These are phyloP conservation scores for Pestalotiopsis sp. DNA, from an alignment of 2,329 filamentous ascomycete genomes.

Conservation along the genomic window DNA sequence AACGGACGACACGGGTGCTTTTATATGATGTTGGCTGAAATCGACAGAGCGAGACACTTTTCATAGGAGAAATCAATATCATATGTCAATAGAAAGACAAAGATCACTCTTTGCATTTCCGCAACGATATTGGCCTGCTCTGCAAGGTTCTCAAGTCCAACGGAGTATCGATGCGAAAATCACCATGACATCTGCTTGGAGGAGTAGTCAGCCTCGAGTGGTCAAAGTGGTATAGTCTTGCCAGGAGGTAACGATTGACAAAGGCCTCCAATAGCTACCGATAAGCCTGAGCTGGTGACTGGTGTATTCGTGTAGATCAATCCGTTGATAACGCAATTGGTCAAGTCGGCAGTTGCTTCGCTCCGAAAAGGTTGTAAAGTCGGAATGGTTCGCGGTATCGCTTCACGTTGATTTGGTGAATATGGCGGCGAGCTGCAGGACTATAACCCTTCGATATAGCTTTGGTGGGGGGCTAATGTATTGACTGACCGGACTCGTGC, in stretches of 20 bases:
- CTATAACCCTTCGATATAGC: neutral
- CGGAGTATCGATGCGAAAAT: too few species aligned
- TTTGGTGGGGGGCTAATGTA: neutral
- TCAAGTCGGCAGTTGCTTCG: neutral
- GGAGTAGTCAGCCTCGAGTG: too few species aligned
- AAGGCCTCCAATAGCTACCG: neutral
- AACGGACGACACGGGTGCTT: slow-evolving; percentile 37
- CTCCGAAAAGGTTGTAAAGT: neutral
- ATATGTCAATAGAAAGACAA: neutral
- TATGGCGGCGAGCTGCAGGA: neutral
- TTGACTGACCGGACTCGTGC: neutral
- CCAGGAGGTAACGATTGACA: too few species aligned
- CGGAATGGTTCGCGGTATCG: neutral
- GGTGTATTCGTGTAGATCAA: neutral
- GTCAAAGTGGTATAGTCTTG: too few species aligned
- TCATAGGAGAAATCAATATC: neutral
- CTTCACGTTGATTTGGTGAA: neutral
- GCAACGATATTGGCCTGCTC: neutral
- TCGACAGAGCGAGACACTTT: neutral
- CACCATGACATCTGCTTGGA: too few species aligned
- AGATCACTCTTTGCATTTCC: neutral
- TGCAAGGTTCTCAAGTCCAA: too few species aligned
- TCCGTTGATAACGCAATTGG: too few species aligned
- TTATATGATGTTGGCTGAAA: slow-evolving; percentile 27
- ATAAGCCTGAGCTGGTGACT: neutral